Percentiles rank a stretch among this genome's conserved stretches.
phyloP scores from a whole-genome alignment of 2,329 filamentous ascomycete genomes.

The Pestalotiopsis sp. region DNA sequence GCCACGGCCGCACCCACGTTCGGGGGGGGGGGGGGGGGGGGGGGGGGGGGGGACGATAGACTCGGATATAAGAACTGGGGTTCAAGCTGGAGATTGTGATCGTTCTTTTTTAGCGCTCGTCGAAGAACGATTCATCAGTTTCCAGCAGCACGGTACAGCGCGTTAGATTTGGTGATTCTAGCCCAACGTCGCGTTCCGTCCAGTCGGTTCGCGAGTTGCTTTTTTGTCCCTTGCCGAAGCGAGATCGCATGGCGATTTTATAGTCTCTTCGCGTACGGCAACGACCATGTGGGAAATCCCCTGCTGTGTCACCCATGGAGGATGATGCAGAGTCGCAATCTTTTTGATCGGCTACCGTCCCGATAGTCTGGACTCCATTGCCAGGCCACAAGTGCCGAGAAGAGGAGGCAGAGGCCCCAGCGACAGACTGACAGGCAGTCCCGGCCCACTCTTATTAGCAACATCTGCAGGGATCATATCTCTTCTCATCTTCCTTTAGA shows the following conservation, averaged over 20 bases:
- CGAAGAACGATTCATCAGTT: not conserved
- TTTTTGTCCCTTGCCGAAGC: too few relatives aligned
- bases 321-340: not conserved
- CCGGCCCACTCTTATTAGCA: not conserved
- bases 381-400: not conserved
- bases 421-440: not conserved
- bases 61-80: not conserved
- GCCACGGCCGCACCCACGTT: not conserved
- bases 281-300: too few relatives aligned
- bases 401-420: not conserved
- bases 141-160: not conserved
- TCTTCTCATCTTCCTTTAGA: not conserved
- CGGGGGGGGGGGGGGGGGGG: not conserved
- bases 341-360: not conserved
- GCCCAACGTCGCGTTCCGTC: too few relatives aligned
- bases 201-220: too few relatives aligned
- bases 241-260: too few relatives aligned
- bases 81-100: not conserved
- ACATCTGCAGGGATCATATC: not conserved
- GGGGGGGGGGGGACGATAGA: not conserved
- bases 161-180: too few relatives aligned
- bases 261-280: too few relatives aligned
- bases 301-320: too few relatives aligned
- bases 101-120: not conserved
- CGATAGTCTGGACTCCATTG: not conserved